Evolutionary conservation across 805 yeast genomes (phyloP).

Genomic region (Wickerhamiella musiphila): DNA sequence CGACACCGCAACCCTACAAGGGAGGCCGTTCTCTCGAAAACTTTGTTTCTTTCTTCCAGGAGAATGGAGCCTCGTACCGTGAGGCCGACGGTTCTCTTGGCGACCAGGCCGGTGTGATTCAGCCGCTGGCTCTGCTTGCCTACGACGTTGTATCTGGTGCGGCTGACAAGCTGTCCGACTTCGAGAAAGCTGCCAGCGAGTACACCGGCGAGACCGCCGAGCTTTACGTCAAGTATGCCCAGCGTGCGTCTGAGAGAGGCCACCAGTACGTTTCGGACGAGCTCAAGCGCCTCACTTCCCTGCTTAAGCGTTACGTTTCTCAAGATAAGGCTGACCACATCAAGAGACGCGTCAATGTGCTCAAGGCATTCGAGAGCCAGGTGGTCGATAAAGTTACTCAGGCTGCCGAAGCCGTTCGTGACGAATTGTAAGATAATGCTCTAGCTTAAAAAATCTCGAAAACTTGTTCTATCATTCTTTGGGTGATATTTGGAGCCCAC

Average conservation of each 20-base stretch:
- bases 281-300: slow-evolving; percentile 27
- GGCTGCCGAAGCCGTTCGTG: no score
- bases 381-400: no score
- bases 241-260: slow-evolving; percentile 16
- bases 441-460: no score
- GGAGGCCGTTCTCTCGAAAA: slow-evolving; percentile 33
- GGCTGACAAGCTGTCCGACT: slow-evolving; percentile 19
- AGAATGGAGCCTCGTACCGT: slow-evolving; percentile 25
- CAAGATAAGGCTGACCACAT: slow-evolving; percentile 33
- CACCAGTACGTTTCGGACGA: slow-evolving; percentile 29
- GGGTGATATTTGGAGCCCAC: no score
- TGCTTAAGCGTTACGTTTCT: slow-evolving; percentile 25
- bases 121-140: slow-evolving; percentile 20
- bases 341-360: slow-evolving; percentile 33
- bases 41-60: slow-evolving; percentile 32
- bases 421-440: no score
- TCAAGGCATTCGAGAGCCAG: slow-evolving; percentile 25
- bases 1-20: slow-evolving; percentile 33
- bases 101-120: slow-evolving; percentile 26
- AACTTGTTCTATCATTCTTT: no score
- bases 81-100: slow-evolving; percentile 26
- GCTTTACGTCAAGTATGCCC: slow-evolving; percentile 18
- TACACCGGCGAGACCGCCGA: slow-evolving; percentile 17
- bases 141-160: slow-evolving; percentile 12
- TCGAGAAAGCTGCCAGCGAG: slow-evolving; percentile 10